These are phyloP conservation scores for Exophiala bonariae DNA, from an alignment of 2,329 filamentous ascomycete species.

Conservation along the genomic window DNA sequence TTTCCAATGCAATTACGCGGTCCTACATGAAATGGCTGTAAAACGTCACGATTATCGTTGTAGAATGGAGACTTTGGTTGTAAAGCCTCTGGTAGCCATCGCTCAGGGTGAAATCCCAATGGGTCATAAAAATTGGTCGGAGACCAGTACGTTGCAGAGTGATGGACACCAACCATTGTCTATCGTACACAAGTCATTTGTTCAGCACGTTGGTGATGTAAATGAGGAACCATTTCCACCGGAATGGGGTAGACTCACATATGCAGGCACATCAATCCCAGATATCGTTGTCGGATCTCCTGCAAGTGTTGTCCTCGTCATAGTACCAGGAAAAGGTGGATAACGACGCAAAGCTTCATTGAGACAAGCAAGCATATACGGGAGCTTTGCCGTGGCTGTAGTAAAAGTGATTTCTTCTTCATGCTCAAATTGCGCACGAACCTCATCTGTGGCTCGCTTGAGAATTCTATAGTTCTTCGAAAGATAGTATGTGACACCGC, in stretches of 20 bases:
- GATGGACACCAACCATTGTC: slow-evolving; percentile 44
- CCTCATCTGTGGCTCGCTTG: slow-evolving; percentile 23
- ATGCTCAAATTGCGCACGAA: slow-evolving; percentile 26
- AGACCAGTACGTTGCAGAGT: slow-evolving; percentile 31
- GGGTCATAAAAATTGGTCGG: slow-evolving; percentile 19
- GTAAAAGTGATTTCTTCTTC: slow-evolving; percentile 31
- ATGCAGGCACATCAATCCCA: background rate
- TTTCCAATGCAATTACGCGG: slow-evolving; percentile 34
- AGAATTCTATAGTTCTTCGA: slow-evolving; percentile 23
- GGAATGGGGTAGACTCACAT: background rate
- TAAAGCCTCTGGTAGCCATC: slow-evolving; percentile 15
- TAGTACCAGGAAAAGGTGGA: slow-evolving; percentile 32
- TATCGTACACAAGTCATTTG: too few species aligned
- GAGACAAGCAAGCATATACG: slow-evolving; percentile 47
- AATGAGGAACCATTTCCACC: background rate
- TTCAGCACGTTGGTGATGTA: too few species aligned
- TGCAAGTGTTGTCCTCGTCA: background rate
- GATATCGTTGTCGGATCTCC: background rate
- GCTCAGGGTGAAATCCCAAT: slow-evolving; percentile 22
- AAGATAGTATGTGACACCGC: slow-evolving; percentile 28
- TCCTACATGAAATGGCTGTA: slow-evolving; percentile 37
- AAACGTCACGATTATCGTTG: slow-evolving; percentile 34
- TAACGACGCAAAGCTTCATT: slow-evolving; percentile 49
- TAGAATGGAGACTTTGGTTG: slow-evolving; percentile 31
- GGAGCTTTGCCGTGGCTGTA: slow-evolving; percentile 34